Conservation (phyloP, 2,329 filamentous ascomycete genomes). For the Calonectria hawksworthii region DNA sequence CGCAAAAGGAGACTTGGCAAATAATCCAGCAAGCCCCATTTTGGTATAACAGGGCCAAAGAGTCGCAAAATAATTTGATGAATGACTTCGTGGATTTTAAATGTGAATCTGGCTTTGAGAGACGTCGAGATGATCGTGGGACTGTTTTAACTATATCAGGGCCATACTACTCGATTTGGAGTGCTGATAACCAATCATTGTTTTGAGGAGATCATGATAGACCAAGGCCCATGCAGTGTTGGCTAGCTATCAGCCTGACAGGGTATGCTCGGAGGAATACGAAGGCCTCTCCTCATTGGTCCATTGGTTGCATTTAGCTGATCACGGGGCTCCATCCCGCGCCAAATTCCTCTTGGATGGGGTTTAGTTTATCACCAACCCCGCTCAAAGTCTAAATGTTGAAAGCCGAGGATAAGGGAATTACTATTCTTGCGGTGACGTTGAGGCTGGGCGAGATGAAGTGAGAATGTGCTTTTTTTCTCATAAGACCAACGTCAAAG, state of each 20-base stretch:
- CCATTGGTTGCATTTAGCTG: neutral
- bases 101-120: neutral
- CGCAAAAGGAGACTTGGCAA: conserved; percentile 3
- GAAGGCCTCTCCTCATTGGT: neutral
- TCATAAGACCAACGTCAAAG: neutral
- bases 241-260: neutral
- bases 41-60: neutral
- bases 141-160: neutral
- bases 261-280: neutral
- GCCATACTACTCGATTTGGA: neutral
- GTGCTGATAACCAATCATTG: neutral
- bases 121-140: neutral
- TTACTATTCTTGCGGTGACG: neutral
- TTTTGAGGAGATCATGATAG: neutral
- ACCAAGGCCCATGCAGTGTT: neutral
- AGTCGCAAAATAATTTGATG: neutral
- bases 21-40: neutral
- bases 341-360: neutral
- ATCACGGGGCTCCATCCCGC: neutral
- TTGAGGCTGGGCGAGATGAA: neutral
- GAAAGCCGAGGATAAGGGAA: neutral
- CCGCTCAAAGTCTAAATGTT: neutral
- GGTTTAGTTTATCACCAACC: neutral
- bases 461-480: neutral
- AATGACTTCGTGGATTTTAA: neutral